Conservation (phyloP, 2,329 filamentous ascomycete genomes). For the Trichophaea hybrida region DNA sequence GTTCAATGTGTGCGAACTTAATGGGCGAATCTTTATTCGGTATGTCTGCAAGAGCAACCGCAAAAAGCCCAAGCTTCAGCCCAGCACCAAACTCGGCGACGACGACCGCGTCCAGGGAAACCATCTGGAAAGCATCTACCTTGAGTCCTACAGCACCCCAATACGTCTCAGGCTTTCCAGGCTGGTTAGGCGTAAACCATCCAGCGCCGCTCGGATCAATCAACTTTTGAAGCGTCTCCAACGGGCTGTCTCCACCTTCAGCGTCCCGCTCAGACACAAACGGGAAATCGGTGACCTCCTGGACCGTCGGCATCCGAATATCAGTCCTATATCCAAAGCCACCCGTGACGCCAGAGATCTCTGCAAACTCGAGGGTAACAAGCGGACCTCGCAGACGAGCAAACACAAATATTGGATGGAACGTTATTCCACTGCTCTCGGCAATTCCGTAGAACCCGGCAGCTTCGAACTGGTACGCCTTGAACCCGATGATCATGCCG, state of each 20-base stretch:
- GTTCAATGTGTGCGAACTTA: conserved; percentile 31
- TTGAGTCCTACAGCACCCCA: conserved; percentile 34
- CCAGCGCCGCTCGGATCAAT: conserved; percentile 17
- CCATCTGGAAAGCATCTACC: conserved; percentile 32
- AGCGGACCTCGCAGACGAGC: conserved; percentile 33
- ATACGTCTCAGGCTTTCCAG: conserved; percentile 24
- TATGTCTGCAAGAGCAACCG: conserved; percentile 28
- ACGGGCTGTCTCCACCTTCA: conserved; percentile 8
- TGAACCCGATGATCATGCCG: conserved; percentile 30
- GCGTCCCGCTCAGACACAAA: conserved; percentile 17
- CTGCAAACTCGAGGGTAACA: conserved; percentile 31
- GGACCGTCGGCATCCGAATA: conserved; percentile 29
- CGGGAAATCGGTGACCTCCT: conserved; percentile 29
- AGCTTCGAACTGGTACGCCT: conserved; percentile 32
- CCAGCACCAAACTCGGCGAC: conserved; percentile 29
- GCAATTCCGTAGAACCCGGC: conserved; percentile 32
- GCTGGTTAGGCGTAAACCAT: conserved; percentile 31
- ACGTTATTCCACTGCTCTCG: too few relatives aligned
- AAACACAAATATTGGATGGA: conserved; percentile 32
- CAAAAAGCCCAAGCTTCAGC: conserved; percentile 31
- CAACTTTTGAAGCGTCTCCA: conserved; percentile 19
- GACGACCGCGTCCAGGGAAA: conserved; percentile 31
- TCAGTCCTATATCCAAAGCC: conserved; percentile 35
- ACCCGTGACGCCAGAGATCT: conserved; percentile 30
- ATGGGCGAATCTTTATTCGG: conserved; percentile 22